Conservation (phyloP, 805 yeast genomes). For the Sugiyamaella chiloensis region DNA sequence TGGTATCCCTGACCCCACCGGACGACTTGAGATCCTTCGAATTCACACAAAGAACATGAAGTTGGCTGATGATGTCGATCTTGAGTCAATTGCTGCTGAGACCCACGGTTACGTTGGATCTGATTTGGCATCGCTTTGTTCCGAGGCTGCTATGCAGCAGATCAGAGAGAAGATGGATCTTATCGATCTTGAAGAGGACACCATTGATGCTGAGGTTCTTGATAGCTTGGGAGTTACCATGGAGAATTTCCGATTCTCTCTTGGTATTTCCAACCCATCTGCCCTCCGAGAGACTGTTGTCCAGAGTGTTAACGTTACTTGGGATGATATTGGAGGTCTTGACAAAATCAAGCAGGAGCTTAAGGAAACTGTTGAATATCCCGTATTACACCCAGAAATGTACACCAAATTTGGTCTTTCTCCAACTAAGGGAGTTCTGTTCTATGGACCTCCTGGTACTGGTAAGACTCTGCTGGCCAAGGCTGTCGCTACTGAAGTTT, state of each 20-base stretch:
- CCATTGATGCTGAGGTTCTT: conserved; percentile 94
- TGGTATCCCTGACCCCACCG: conserved; percentile 96
- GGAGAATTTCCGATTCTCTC: conserved; percentile 97
- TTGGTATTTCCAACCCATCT: conserved; percentile 97
- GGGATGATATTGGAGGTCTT: conserved; percentile 99
- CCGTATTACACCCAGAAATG: conserved; percentile 98
- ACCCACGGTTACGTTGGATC: conserved; percentile 99
- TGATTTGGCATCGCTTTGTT: conserved; percentile 95
- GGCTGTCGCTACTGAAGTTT: conserved; percentile 98
- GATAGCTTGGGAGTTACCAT: conserved; percentile 96
- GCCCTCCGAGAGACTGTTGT: conserved; percentile 99
- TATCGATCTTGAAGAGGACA: conserved; percentile 92
- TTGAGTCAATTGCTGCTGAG: conserved; percentile 93
- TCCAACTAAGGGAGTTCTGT: conserved; percentile 97
- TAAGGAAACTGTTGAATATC: conserved; percentile 98
- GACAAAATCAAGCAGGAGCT: conserved; percentile 95
- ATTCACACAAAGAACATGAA: conserved; percentile 99
- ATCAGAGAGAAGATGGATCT: conserved; percentile 99
- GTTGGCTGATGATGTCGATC: conserved; percentile 88
- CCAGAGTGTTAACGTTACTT: conserved; percentile 95
- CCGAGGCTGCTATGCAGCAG: conserved; percentile 99
- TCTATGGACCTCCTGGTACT: conserved; percentile 99
- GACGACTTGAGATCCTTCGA: conserved; percentile 93
- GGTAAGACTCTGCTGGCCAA: conserved; percentile 98
- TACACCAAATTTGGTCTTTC: conserved; percentile 97